Evolutionary conservation across 805 yeast genomes (phyloP), one percentile per base, ranked within the genome.

Genomic region (Metschnikowia drakensbergensis): DNA sequence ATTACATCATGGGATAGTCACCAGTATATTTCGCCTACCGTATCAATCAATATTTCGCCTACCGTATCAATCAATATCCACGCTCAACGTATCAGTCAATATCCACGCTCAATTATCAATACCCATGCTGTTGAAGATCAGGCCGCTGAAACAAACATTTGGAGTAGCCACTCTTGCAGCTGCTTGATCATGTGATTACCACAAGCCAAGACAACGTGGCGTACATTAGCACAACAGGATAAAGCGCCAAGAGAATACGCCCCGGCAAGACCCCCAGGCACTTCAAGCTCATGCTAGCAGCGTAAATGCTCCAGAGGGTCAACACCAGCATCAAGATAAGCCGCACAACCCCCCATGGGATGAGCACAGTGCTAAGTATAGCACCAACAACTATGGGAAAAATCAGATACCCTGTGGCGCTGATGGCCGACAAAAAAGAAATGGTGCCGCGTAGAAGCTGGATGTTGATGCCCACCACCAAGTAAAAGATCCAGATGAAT

Each of bases 371-470:
- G 39, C 83, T 70, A 26, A 81, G 48, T 3, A 77, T 43, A 8
- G 82, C 77, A 0, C 83, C 81, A 7, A 79, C 58, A 3, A 82
- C 76, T 34, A 84, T 70, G 8, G 90, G 90, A 64, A 84, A 84
- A 61, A 82, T 65, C 10, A 85, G 81, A 68, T 84, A 84, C 1
- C 90, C 90, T 5, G 83, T 76, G 28, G 87, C 83, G 52, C 86
- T 80, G 45, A 84, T 69, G 3, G 88, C 88, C 41, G 81, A 80
- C 69, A 84, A 72, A 58, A 81, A 83, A 2, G 87, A 81, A 35
- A 84, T 81, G 13, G 80, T 70, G 4, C 84, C 83, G 3, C 83
- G 79, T 39, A 84, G 67, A 29, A 84, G 69, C 62, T 84, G 86
- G 57, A 83, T 81, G 63, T 84, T 84, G 51, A 82, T 60, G 1